Conservation (phyloP, 2,329 filamentous ascomycete species). For the Apiospora aurea region DNA sequence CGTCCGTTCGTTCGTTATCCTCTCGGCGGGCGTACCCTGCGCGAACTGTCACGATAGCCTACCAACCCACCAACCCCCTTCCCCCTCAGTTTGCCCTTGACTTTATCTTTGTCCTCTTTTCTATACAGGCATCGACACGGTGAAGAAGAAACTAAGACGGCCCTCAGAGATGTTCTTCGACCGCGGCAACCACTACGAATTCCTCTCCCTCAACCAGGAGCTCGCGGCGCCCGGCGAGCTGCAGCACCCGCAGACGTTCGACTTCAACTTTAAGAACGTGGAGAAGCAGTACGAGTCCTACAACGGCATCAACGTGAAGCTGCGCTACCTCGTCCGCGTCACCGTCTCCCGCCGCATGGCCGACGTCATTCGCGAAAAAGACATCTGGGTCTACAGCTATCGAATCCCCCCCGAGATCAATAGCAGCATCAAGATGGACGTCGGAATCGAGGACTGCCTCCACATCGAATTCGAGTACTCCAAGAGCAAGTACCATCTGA, state of each 20-base stretch:
- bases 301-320: conserved; percentile 98
- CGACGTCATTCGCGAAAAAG: conserved; percentile 98
- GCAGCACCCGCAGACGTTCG: conserved; percentile 97
- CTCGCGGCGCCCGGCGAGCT: conserved; percentile 96
- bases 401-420: conserved; percentile 98
- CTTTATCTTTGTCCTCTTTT: conserved; percentile 24
- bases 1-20: not conserved
- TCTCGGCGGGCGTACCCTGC: not conserved
- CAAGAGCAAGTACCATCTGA: conserved; percentile 98
- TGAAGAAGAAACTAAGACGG: conserved; percentile 28
- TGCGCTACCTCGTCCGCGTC: conserved; percentile 97
- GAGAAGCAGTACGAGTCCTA: conserved; percentile 99
- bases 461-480: conserved; percentile 99
- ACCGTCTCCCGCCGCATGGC: conserved; percentile 97
- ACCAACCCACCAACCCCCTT: conserved; percentile 3
- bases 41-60: conserved; percentile 5
- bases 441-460: conserved; percentile 97
- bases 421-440: conserved; percentile 99
- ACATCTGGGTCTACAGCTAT: conserved; percentile 99
- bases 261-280: conserved; percentile 99
- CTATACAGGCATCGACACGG: conserved; percentile 24
- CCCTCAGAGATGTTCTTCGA: conserved; percentile 97
- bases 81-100: conserved; percentile 23
- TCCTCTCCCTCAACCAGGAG: conserved; percentile 95
- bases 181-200: conserved; percentile 98